Evolutionary conservation across 805 yeast species (phyloP), one percentile per base, ranked within the genome.

Genomic region (Saturnispora saitoi): DNA sequence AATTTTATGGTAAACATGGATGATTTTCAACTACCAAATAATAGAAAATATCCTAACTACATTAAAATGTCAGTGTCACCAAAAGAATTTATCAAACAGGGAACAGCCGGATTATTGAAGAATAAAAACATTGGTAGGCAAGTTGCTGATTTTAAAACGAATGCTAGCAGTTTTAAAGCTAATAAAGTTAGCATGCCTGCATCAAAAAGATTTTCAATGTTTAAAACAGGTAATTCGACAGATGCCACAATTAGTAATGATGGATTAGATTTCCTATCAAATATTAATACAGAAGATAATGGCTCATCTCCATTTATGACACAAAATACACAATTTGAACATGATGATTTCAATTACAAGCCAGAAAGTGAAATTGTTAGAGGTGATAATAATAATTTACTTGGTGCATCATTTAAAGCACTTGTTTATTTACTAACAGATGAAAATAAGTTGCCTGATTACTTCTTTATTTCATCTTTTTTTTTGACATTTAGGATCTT

Each of bases 401-500:
- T 81, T 41, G 91, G 90, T 12, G 83, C 86, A 2, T 81, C 90
- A 0, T 81, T 84, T 61, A 76, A 79, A 54, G 85, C 87, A 0
- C 68, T 85, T 49, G 77, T 85, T 3, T 75, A 70, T 56, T 70
- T 85, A 22, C 64, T 84, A 44, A 84, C 90, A 0, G 83, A 84
- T 62, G 91, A 84, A 32, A 62, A 73, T 1, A 56, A 63, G 17
- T 80, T 81, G 14, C 83, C 88, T 2, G 85, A 79, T 50, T 78
- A 78, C 49, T 81, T 83, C 58, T 78, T 83, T 51, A 71, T 78
- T 3, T 78, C 93, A 0, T 78, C 93, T 0, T 86, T 89, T 58
- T 79, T 90, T 67, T 69, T 87, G 48, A 81, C 86, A 38, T 88
- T 83, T 67, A 73, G 89, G 56, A 76, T 78, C 48, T 90, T 83